A percentile compares a stretch with the other conserved stretches of the same genome.
These are phyloP conservation scores for Rubia tinctorum DNA, from an alignment of 305 asterid genomes.

Conservation along the genomic window DNA sequence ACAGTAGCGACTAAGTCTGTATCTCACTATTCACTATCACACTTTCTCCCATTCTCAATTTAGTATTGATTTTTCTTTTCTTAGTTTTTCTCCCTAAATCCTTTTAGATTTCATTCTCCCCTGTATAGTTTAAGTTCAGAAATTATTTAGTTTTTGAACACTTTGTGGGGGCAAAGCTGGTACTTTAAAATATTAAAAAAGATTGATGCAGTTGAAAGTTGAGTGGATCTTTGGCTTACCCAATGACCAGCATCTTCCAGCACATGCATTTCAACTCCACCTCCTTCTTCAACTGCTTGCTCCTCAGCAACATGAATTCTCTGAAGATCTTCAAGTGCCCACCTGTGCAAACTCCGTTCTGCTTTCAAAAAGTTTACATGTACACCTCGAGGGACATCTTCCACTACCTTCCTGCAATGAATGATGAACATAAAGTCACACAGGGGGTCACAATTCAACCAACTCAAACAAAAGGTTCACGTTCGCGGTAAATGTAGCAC, in stretches of 20 bases:
- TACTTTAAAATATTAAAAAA: not conserved
- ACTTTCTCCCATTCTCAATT: not conserved
- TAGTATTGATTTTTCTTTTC: not conserved
- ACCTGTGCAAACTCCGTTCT: slow-evolving; percentile 92
- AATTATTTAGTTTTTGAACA: not conserved
- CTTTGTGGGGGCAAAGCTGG: not conserved
- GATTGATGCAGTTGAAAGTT: not conserved
- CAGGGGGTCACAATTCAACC: not conserved
- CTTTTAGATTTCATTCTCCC: not conserved
- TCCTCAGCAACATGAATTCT: slow-evolving; percentile 94
- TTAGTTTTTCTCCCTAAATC: not conserved
- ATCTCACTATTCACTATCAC: not conserved
- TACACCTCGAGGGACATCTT: slow-evolving; percentile 95
- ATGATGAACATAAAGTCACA: not conserved
- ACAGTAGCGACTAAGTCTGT: not conserved
- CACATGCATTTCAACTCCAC: slow-evolving; percentile 97
- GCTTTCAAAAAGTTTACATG: slow-evolving; percentile 92
- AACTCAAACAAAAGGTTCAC: not conserved
- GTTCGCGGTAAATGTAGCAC: not conserved
- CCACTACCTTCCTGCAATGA: slow-evolving; percentile 72
- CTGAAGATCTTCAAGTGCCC: slow-evolving; percentile 91
- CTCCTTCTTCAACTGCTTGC: slow-evolving; percentile 94
- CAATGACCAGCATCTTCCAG: slow-evolving; percentile 99
- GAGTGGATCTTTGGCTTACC: slow-evolving; percentile 47
- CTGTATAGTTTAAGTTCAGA: not conserved